These are phyloP conservation scores for Willaertia magna DNA, from an alignment of 208 protist genomes.

Conservation along the genomic window DNA sequence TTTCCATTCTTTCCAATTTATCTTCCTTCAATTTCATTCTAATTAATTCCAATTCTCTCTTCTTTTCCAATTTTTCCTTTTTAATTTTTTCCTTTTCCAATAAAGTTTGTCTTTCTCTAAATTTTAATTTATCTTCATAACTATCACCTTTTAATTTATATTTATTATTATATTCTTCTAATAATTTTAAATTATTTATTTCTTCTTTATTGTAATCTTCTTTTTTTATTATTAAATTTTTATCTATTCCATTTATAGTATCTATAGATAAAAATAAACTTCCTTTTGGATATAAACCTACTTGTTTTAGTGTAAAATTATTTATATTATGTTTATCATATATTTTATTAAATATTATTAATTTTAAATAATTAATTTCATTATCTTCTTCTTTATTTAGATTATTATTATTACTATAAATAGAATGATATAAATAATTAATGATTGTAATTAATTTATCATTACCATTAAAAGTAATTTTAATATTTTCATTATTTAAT, in stretches of 20 bases:
- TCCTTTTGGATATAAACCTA: background rate
- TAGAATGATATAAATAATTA: background rate
- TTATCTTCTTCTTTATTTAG: background rate
- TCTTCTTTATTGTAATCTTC: constrained; percentile 41
- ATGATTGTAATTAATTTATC: background rate
- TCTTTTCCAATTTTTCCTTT: background rate
- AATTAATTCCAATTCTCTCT: background rate
- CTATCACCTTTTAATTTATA: background rate
- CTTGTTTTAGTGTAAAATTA: background rate
- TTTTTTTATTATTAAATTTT: constrained; percentile 35
- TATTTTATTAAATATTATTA: background rate
- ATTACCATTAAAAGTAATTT: background rate
- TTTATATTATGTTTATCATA: background rate
- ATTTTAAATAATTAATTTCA: background rate
- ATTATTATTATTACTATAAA: background rate
- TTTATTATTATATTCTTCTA: background rate
- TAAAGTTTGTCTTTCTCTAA: background rate
- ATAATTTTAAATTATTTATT: constrained; percentile 27
- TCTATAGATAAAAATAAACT: background rate
- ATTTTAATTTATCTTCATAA: background rate
- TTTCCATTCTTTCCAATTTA: constrained; percentile 20
- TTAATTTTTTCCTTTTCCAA: background rate
- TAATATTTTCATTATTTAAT: background rate
- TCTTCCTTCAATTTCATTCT: constrained; percentile 19
- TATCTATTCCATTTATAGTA: background rate